Base-by-base conservation (phyloP, 1,139 yeast genomes). In the Kodamaea suecica region DNA sequence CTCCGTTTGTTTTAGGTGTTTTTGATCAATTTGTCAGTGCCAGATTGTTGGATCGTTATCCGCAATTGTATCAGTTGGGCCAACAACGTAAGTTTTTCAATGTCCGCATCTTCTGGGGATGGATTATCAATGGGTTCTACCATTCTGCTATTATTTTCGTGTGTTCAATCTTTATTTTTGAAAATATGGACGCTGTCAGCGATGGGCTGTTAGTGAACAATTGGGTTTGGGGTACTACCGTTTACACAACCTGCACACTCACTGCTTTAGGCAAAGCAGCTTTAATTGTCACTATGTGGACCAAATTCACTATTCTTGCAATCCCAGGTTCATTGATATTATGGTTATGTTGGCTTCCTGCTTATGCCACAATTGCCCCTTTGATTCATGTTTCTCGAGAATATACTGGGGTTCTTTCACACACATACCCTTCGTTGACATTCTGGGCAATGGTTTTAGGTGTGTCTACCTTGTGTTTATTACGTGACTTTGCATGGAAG, bases 261-360 rank as follows among this genome's bases (percentile, higher is more conserved):
- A 90, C 97, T 0, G 94, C 94, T 0, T 71, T 94, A 34, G 97
- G 97, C 5, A 94, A 94, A 57, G 98, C 99, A 1, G 97, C 95
- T 0, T 68, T 94, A 41, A 78, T 90, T 23, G 87, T 95, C 1
- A 86, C 86, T 26, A 78, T 86, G 67, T 94, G 98, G 98, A 94
- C 97, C 29, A 88, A 90, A 57, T 90, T 83, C 58, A 88, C 97
- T 0, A 55, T 90, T 25, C 48, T 88, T 40, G 97, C 98, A 3
- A 90, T 94, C 47, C 97, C 97, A 0, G 98, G 99, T 0, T 92
- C 98, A 0, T 77, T 92, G 42, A 40, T 79, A 8, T 59, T 90
- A 28, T 92, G 97, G 97, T 53, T 94, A 21, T 72, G 77, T 4
- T 82, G 88, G 57, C 84, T 84, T 72, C 99, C 99, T 10, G 71